phyloP scores from a whole-genome alignment of 2,329 filamentous ascomycete species.

The Ceratocystis eucalypticola region DNA sequence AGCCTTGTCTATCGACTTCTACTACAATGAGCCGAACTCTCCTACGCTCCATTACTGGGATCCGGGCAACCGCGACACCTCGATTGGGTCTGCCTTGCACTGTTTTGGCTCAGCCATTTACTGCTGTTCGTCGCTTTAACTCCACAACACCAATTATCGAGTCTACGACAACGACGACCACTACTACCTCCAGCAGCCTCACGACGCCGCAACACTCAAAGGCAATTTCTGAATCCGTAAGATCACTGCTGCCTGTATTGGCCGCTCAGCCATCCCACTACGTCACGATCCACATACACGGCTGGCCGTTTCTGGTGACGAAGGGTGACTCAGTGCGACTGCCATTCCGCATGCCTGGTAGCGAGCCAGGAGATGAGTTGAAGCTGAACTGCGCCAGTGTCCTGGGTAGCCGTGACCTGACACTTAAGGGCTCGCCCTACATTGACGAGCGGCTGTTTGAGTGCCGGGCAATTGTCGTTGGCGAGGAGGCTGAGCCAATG shows the following conservation, averaged over 20 bases:
- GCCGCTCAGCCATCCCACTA: conserved; percentile 63
- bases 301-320: conserved; percentile 65
- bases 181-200: conserved; percentile 23
- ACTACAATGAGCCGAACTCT: conserved; percentile 43
- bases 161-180: conserved; percentile 24
- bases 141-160: conserved; percentile 15
- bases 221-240: conserved; percentile 38
- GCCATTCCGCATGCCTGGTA: conserved; percentile 65
- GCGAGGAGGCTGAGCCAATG: conserved; percentile 68
- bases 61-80: conserved; percentile 32
- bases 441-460: conserved; percentile 74
- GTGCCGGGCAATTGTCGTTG: conserved; percentile 73
- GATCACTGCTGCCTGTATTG: conserved; percentile 54
- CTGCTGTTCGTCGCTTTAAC: conserved; percentile 31
- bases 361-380: conserved; percentile 68
- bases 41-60: conserved; percentile 50
- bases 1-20: not conserved
- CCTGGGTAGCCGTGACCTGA: conserved; percentile 80
- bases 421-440: conserved; percentile 67
- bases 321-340: conserved; percentile 61
- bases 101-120: conserved; percentile 34
- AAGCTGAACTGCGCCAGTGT: conserved; percentile 74
- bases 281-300: conserved; percentile 67
- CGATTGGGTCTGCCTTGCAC: conserved; percentile 25
- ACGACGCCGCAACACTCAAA: conserved; percentile 38